These are phyloP conservation scores for Ascosphaera aggregata DNA, from an alignment of 2,329 filamentous ascomycete species.

Conservation along the genomic window DNA sequence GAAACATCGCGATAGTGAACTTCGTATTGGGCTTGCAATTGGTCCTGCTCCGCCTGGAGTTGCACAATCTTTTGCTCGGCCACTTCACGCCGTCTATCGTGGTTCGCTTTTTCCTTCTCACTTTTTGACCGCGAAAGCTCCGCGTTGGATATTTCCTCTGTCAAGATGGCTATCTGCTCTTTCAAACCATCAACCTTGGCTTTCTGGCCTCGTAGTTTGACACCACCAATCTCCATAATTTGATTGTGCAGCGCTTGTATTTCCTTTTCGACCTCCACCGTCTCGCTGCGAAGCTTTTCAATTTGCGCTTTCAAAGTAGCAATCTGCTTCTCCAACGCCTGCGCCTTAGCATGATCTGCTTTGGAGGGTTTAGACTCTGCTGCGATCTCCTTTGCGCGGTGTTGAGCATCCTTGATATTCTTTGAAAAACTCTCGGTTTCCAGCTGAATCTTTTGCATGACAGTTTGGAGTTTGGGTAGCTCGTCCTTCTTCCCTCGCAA, in stretches of 20 bases:
- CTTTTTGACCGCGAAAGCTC: conserved; percentile 82
- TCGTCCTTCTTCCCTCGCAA: conserved; percentile 51
- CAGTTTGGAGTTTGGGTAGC: conserved; percentile 67
- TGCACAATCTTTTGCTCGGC: conserved; percentile 57
- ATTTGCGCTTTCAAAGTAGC: conserved; percentile 52
- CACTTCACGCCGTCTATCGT: conserved; percentile 60
- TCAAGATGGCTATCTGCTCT: conserved; percentile 57
- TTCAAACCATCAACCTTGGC: conserved; percentile 77
- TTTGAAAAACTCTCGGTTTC: conserved; percentile 72
- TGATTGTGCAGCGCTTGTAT: conserved; percentile 85
- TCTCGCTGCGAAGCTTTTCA: conserved; percentile 58
- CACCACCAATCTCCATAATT: conserved; percentile 95
- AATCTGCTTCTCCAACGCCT: conserved; percentile 55
- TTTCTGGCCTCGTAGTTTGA: conserved; percentile 74
- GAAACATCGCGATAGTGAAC: conserved; percentile 55
- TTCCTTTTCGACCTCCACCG: conserved; percentile 72
- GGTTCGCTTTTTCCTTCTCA: conserved; percentile 73
- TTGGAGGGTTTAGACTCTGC: conserved; percentile 63
- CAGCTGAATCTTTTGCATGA: conserved; percentile 71
- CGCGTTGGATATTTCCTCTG: conserved; percentile 61
- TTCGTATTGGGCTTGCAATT: conserved; percentile 53
- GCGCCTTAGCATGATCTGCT: conserved; percentile 51
- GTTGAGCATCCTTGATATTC: conserved; percentile 64
- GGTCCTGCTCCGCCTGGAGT: conserved; percentile 48
- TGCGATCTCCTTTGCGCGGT: conserved; percentile 63